These are phyloP conservation scores for Glycyrrhiza uralensis DNA, from an alignment of 306 rosid species.

Conservation along the genomic window DNA sequence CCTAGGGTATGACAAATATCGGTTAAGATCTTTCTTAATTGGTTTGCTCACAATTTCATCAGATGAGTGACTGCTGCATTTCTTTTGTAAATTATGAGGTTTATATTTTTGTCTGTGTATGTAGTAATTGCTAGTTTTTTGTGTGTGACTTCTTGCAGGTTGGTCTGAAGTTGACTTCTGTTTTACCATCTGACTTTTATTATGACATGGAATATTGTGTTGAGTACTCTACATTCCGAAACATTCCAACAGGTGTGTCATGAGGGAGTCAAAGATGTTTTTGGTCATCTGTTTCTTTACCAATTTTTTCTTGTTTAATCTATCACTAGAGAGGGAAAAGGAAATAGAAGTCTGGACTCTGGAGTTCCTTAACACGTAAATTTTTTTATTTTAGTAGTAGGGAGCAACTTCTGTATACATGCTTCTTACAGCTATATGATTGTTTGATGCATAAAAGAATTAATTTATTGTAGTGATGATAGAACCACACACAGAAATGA, in stretches of 20 bases:
- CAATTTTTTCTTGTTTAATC: background rate
- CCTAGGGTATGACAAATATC: constrained; percentile 61
- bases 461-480: background rate
- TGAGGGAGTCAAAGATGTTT: constrained; percentile 16
- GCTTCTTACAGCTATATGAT: constrained; percentile 6
- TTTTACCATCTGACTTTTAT: constrained; percentile 56
- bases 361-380: background rate
- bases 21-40: constrained; percentile 3
- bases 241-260: constrained; percentile 51
- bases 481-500: too few relatives aligned
- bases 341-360: background rate
- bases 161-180: constrained; percentile 48
- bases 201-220: constrained; percentile 94
- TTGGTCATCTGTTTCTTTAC: background rate
- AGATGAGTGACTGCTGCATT: background rate
- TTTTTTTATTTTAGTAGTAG: background rate
- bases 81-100: background rate
- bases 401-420: constrained; percentile 8
- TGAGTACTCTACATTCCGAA: constrained; percentile 83
- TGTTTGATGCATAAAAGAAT: background rate
- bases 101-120: background rate
- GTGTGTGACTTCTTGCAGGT: constrained; percentile 45
- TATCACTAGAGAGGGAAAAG: background rate
- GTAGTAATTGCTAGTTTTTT: background rate
- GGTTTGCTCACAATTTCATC: background rate